Base-by-base conservation (phyloP, 129 eudicot species). In the Flaveria ramosissima region DNA sequence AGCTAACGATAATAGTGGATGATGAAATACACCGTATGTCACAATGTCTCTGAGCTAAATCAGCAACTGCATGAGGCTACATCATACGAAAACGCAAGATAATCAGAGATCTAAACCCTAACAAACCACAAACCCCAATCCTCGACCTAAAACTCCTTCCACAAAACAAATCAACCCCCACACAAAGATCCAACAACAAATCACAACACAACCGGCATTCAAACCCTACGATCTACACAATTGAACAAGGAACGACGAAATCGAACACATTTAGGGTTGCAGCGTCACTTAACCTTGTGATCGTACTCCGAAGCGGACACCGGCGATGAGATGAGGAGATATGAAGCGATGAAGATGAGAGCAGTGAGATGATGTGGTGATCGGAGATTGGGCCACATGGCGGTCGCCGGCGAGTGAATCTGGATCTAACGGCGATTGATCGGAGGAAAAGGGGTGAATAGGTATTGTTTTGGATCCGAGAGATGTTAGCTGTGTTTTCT, bases 271-370 rank as follows among this genome's bases (percentile, higher is more conserved):
- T 74, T 80, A 80, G 80, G 84, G 80, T 73, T 69, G 68, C 46
- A 13, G 70, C 24, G 46, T 48, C 15, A 46, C 48, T 61, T 36
- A 75, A 92, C 97, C 96, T 85, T 92, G 85, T 92, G 96, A 84
- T 92, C 97, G 41, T 83, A 84, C 82, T 92, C 97, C 30, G 92
- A 84, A 48, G 93, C 97, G 74, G 89, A 65, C 52, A 79, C 96
- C 83, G 91, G 84, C 56, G 89, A 83, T 41, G 78, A 50, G 80
- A 74, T 53, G 2, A 80, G 32, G n/a, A 67, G 23, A 57, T 45
- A 24, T 73, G 83, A 80, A 42, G 75, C 75, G 72, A 80, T 21
- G 64, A 80, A 41, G 55, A 74, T 17, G 70, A 51, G 30, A 36
- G 66, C 48, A 30, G 80, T 23, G 73, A 88, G 70, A 68, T 55